phyloP scores from a whole-genome alignment of 768 basidiomycete species.

The Trametes cubensis region DNA sequence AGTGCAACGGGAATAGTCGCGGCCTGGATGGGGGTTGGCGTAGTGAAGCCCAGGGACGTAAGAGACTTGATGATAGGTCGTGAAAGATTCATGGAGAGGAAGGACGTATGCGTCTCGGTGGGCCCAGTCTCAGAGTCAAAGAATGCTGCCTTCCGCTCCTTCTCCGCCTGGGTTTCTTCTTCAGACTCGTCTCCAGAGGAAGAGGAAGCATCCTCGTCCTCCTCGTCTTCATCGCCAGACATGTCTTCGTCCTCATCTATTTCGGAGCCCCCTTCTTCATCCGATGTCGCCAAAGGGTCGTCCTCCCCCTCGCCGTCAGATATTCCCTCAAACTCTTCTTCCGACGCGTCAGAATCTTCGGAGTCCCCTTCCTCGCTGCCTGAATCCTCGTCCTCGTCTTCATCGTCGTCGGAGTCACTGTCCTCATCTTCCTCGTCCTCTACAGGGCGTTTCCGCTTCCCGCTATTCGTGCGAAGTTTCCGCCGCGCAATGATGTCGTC shows the following conservation, averaged over 20 bases:
- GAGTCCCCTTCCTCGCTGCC: constrained; percentile 36
- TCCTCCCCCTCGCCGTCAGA: constrained; percentile 38
- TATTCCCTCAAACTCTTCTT: constrained; percentile 30
- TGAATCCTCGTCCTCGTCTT: constrained; percentile 43
- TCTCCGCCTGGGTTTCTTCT: constrained; percentile 57
- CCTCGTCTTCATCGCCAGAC: constrained; percentile 32
- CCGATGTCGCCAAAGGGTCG: constrained; percentile 45
- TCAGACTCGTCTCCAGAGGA: constrained; percentile 71
- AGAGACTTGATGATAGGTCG: constrained; percentile 91
- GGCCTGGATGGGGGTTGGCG: constrained; percentile 95
- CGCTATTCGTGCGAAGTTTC: constrained; percentile 41
- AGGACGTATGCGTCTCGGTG: constrained; percentile 68
- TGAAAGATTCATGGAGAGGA: constrained; percentile 92
- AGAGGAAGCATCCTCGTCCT: constrained; percentile 44
- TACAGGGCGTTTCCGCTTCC: constrained; percentile 64
- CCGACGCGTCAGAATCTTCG: constrained; percentile 42
- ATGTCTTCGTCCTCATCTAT: constrained; percentile 28
- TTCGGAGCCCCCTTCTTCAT: constrained; percentile 39
- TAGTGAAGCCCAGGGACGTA: constrained; percentile 75
- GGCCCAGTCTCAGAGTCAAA: constrained; percentile 63
- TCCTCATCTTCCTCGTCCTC: constrained; percentile 39
- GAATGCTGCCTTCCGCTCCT: constrained; percentile 81
- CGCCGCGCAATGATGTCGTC: constrained; percentile 89
- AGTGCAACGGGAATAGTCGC: constrained; percentile 93
- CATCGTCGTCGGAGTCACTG: constrained; percentile 31